Evolutionary conservation across 257 asterid species (phyloP).

Genomic region (Solanum sitiens): DNA sequence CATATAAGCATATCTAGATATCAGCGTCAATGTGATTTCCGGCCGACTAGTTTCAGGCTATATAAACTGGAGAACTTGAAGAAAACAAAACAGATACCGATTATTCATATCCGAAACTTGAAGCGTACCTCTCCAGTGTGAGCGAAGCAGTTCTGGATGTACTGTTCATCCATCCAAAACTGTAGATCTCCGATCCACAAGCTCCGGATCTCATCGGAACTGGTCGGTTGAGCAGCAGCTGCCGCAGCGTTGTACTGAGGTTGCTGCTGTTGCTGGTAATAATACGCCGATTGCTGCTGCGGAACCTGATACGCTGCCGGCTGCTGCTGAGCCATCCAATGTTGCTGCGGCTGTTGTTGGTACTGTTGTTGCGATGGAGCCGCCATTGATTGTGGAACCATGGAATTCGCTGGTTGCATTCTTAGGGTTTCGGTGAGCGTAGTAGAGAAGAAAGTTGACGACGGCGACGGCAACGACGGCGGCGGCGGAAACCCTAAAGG

Average conservation of each 20-base stretch:
- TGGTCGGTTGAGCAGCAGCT: slow-evolving; percentile 21
- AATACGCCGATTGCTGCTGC: slow-evolving; percentile 46
- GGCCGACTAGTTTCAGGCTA: neutral
- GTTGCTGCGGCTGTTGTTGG: slow-evolving; percentile 40
- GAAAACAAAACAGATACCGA: neutral
- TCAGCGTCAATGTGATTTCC: neutral
- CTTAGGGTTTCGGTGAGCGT: neutral
- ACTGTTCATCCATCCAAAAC: slow-evolving; percentile 88
- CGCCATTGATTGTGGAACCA: slow-evolving; percentile 52
- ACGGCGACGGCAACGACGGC: neutral
- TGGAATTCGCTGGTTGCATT: slow-evolving; percentile 58
- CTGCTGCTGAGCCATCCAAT: slow-evolving; percentile 52
- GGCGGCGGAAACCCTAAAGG: neutral
- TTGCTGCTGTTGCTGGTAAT: slow-evolving; percentile 40
- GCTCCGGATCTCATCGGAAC: slow-evolving; percentile 68
- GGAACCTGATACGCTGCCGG: slow-evolving; percentile 43
- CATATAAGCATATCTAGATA: neutral
- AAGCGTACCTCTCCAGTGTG: slow-evolving; percentile 12
- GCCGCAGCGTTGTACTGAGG: slow-evolving; percentile 31
- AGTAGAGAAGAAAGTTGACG: neutral
- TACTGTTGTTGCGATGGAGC: slow-evolving; percentile 32
- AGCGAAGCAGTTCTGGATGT: slow-evolving; percentile 42
- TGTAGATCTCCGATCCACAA: slow-evolving; percentile 98
- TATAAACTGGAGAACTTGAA: neutral
- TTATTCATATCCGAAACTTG: neutral